Conservation (phyloP, 2,329 filamentous ascomycete genomes). For the Cercospora sesami region DNA sequence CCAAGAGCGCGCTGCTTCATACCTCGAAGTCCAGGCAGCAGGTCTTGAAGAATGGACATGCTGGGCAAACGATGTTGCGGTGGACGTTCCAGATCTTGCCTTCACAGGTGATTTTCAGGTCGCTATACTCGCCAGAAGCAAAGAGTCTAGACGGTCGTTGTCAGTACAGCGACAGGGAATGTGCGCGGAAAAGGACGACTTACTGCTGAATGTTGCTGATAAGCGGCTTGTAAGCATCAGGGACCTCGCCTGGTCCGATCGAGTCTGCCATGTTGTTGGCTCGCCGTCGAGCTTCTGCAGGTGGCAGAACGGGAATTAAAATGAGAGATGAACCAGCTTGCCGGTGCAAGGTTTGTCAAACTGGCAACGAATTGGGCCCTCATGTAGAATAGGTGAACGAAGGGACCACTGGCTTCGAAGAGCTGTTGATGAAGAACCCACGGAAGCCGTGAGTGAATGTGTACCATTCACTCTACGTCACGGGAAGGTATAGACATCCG, state of each 20-base stretch:
- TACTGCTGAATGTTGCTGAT: background rate
- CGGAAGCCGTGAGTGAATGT: too few relatives aligned
- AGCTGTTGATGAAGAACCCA: too few relatives aligned
- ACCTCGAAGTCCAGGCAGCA: background rate
- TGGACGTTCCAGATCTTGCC: conserved; percentile 27
- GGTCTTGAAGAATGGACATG: conserved; percentile 24
- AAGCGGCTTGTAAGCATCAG: background rate
- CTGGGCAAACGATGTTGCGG: conserved; percentile 29
- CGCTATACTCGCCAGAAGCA: background rate
- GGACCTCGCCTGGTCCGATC: background rate
- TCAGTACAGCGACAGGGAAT: background rate
- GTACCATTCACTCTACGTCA: too few relatives aligned
- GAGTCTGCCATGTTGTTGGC: background rate
- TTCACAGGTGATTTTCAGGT: conserved; percentile 29
- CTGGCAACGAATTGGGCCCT: too few relatives aligned
- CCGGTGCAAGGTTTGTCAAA: too few relatives aligned
- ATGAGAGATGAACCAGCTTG: background rate
- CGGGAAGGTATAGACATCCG: too few relatives aligned
- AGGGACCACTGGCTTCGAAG: too few relatives aligned
- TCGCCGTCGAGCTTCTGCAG: background rate
- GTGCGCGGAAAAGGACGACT: background rate
- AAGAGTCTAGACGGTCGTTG: background rate
- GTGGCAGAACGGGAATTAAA: background rate
- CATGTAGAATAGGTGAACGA: too few relatives aligned
- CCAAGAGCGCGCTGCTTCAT: background rate